A percentile compares a stretch with the other conserved stretches of the same genome.
These are phyloP conservation scores for Bretziella fagacearum DNA, from an alignment of 2,329 filamentous ascomycete genomes.

Conservation along the genomic window DNA sequence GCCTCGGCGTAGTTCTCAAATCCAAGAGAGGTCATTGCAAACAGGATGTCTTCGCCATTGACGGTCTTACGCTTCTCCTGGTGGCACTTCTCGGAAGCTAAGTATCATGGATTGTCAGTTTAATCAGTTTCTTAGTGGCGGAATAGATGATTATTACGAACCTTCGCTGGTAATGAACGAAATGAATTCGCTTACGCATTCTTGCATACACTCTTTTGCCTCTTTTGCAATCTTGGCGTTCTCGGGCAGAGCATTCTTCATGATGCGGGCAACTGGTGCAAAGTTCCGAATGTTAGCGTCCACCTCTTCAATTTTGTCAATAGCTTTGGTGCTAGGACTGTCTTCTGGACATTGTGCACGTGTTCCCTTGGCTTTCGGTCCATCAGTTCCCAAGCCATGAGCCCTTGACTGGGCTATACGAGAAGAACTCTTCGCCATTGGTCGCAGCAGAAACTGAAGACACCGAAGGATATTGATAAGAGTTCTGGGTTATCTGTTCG, in stretches of 20 bases:
- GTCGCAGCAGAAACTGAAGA: no score
- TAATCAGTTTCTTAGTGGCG: neutral
- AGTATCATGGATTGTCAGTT: conserved; percentile 12
- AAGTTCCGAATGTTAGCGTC: conserved; percentile 93
- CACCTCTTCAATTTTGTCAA: conserved; percentile 19
- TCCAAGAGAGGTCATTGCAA: conserved; percentile 95
- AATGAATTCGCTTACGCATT: conserved; percentile 99
- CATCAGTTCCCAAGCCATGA: no score
- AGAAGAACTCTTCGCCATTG: no score
- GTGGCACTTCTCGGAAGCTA: conserved; percentile 97
- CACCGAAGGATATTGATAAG: no score
- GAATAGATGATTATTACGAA: conserved; percentile 28
- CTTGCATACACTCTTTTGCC: conserved; percentile 99
- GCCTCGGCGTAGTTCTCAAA: conserved; percentile 99
- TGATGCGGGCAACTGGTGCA: conserved; percentile 93
- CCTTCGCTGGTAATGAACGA: conserved; percentile 99
- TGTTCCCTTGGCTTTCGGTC: neutral
- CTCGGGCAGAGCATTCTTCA: conserved; percentile 94
- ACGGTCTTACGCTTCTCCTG: conserved; percentile 99
- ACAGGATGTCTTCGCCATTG: conserved; percentile 95
- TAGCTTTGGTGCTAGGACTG: neutral
- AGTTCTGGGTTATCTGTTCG: no score
- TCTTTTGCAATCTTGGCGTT: conserved; percentile 99
- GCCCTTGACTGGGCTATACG: no score
- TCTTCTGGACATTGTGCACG: neutral